phyloP scores from a whole-genome alignment of 257 asterid genomes.

The Plantago elongata region DNA sequence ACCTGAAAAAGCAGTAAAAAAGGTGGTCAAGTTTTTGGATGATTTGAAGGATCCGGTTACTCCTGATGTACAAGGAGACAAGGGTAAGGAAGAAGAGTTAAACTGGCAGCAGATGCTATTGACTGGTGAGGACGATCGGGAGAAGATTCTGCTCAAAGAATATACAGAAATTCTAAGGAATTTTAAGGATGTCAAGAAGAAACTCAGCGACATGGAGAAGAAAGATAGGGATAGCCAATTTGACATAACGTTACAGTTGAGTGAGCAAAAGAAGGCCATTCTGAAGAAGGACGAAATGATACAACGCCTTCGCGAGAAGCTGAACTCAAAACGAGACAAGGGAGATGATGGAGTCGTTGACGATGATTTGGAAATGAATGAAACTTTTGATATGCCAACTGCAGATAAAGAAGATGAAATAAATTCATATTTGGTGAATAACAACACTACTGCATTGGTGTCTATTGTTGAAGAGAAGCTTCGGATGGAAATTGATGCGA shows the following conservation, averaged over 20 bases:
- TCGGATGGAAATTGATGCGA: conserved; percentile 58
- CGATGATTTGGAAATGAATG: conserved; percentile 21
- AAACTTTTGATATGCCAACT: conserved; percentile 1
- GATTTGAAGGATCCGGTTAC: conserved; percentile 15
- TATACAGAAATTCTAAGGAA: conserved; percentile 63
- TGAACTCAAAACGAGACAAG: conserved; percentile 13
- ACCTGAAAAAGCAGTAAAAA: conserved; percentile 13
- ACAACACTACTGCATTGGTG: conserved; percentile 12
- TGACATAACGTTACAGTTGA: conserved; percentile 59
- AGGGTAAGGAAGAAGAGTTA: conserved; percentile 33
- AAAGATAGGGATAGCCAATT: conserved; percentile 52
- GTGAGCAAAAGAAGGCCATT: conserved; percentile 54
- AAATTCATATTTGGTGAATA: conserved; percentile 26
- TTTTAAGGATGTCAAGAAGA: conserved; percentile 76
- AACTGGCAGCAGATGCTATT: conserved; percentile 76
- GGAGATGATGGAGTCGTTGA: conserved; percentile 24
- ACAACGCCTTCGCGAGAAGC: conserved; percentile 38
- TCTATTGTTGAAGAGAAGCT: conserved; percentile 71
- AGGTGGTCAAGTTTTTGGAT: conserved; percentile 27
- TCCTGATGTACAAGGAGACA: conserved; percentile 15
- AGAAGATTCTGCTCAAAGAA: conserved; percentile 63
- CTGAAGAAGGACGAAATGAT: conserved; percentile 67
- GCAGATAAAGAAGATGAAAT: conserved; percentile 29
- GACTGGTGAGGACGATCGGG: conserved; percentile 70
- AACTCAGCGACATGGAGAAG: conserved; percentile 58